Evolutionary conservation across 2,329 filamentous ascomycete genomes (phyloP), one percentile per base, ranked within the genome.

Genomic region (Aspergillus aculeatinus): DNA sequence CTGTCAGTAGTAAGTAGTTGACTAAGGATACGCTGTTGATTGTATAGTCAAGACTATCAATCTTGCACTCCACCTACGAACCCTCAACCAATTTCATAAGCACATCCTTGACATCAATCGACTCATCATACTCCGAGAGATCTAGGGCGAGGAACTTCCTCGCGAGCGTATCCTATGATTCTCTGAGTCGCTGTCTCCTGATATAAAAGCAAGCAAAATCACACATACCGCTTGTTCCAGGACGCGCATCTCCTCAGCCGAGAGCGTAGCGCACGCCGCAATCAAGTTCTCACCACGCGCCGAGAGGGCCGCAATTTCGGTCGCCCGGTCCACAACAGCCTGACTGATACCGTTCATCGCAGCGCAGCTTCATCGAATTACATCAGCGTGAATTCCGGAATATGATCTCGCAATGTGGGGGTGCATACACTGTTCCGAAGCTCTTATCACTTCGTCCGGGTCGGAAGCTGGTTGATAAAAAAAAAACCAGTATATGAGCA

Each of bases 291-390:
- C 89, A 6, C 92, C 90, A 54, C 82, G 85, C 16, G 86, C 85
- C 35, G 89, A 80, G 16, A 95, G 79, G 6, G 85, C 74, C 23
- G 89, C 85, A 39, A 99, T 82, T 7, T 88, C 83, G 64, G 92
- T 88, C 0, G 94, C 92, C 58, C 93, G 85, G 16, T 88, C 79
- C 6, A 97, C 83, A 10, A 98, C 85, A 5, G 83, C 81, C 19
- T 77, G 70, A 31, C 91, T 88, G 14, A 99, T 87, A 1, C 93
- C 93, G 68, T 96, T 97, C 74, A 96, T 85, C 3, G 87, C 87
- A 29, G 95, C 95, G 71, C 95, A 98, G 56, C 82, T 85, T 61
- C 51, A 29, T 27, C 7, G 39, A 9, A 3, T 10, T 3, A 29
- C 27, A 48, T 57, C 19, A 52, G 16, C 35, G 16, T 58, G 16